phyloP scores from a whole-genome alignment of 2,329 filamentous ascomycete species.

The Sporothrix brunneoviolacea region DNA sequence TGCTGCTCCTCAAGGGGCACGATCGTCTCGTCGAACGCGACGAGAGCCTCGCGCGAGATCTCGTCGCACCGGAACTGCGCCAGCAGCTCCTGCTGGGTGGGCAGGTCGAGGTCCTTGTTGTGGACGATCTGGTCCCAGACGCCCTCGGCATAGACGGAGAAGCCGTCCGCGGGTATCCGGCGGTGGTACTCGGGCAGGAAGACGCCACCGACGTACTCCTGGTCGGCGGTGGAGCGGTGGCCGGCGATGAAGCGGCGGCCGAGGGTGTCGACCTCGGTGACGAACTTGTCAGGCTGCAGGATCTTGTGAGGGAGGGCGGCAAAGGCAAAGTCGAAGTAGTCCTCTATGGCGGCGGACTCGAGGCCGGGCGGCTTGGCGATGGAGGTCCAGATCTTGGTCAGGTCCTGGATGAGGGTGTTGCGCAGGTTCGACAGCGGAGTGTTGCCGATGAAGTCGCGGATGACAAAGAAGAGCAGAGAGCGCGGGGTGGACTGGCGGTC shows the following conservation, averaged over 20 bases:
- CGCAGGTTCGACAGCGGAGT: slow-evolving; percentile 87
- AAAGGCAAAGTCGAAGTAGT: slow-evolving; percentile 99
- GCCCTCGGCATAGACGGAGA: slow-evolving; percentile 85
- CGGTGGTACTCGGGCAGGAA: slow-evolving; percentile 94
- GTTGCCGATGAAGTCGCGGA: slow-evolving; percentile 89
- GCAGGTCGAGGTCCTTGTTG: slow-evolving; percentile 96
- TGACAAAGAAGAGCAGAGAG: slow-evolving; percentile 96
- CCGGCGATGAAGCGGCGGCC: slow-evolving; percentile 77
- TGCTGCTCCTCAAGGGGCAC: slow-evolving; percentile 81
- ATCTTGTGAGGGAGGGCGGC: slow-evolving; percentile 95
- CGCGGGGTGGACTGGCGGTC: slow-evolving; percentile 86
- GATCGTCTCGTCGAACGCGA: slow-evolving; percentile 77
- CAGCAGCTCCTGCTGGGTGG: slow-evolving; percentile 92
- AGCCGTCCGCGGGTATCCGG: slow-evolving; percentile 93
- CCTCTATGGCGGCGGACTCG: slow-evolving; percentile 82
- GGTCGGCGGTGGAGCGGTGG: slow-evolving; percentile 60
- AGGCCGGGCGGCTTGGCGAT: slow-evolving; percentile 87
- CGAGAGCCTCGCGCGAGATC: slow-evolving; percentile 81
- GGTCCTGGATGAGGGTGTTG: slow-evolving; percentile 82
- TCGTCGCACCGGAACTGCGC: slow-evolving; percentile 98
- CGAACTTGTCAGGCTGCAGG: slow-evolving; percentile 86
- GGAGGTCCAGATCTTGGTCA: slow-evolving; percentile 85
- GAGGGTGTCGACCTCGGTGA: slow-evolving; percentile 70
- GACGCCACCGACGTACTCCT: slow-evolving; percentile 69
- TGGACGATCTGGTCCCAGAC: slow-evolving; percentile 98